Base-by-base conservation (phyloP, 768 basidiomycete species). In the Rhodosporidiobolus odoratus region DNA sequence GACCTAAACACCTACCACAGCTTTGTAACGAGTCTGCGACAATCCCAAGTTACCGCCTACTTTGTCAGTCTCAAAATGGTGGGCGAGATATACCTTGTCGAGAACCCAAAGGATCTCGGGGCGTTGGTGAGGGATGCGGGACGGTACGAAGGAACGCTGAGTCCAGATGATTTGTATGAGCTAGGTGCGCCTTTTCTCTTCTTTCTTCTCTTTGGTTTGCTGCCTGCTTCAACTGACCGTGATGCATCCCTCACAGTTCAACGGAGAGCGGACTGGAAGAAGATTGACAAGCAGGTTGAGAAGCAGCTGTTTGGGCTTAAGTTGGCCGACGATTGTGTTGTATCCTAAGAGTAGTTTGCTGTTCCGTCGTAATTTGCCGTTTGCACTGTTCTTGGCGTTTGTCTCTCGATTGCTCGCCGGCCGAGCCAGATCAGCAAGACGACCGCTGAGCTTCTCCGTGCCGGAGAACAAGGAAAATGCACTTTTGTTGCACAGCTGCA, bases 41-140 rank as follows among this genome's bases (percentile, higher is more conserved):
- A 89, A 60, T 86, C 89, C 12, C 83, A 84, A n/a, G 87, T 99
- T 32, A 87, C 88, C 3, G 85, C 88, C 0, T 94, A 97, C 72
- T 99, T 98, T 74, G 86, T 93, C 23, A 88, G 92, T 75, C 84
- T 99, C 65, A 97, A 96, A 81, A 96, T 98, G 93, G 83, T 96
- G 19, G 94, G 94, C 3, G 92, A 98, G 76, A 92, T 98, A 2
- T 98, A 88, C 78, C 91, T 98, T 57, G 92, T 95, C 73, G 95
- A 78, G 34, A 53, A 65, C 30, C 74, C 96, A 0, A 95, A 93
- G 76, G 95, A 98, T 78, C 83, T 99, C 21, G 94, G 95, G 40
- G 89, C 92, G 80, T 95, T 98, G 75, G 94, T 98, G 21, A 82
- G 92, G 70, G 95, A 98, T 80, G 92, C 95, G 15, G 91, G 92